Evolutionary conservation across 176 grass and related monocot genomes (phyloP).

Genomic region (Musa acuminata): DNA sequence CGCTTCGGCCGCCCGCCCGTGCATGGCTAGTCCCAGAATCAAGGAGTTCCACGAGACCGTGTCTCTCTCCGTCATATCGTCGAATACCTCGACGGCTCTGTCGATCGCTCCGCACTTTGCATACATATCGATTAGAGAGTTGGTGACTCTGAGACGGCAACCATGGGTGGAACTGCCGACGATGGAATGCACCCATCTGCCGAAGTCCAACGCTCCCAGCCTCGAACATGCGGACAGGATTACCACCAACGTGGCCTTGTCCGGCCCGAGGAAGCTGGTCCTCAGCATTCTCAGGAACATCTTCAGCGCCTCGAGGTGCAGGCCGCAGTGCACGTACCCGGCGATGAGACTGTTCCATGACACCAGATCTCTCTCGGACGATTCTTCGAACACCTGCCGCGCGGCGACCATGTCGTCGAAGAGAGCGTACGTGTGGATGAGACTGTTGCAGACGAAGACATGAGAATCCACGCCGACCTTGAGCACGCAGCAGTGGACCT

Average conservation of each 20-base stretch:
- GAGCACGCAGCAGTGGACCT: constrained; percentile 23
- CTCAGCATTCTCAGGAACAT: constrained; percentile 6
- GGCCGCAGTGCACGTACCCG: constrained; percentile 9
- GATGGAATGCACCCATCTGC: constrained; percentile 20
- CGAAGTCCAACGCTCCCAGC: constrained; percentile 20
- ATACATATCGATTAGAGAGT: constrained; percentile 28
- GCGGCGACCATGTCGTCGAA: background rate
- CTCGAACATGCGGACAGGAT: constrained; percentile 14
- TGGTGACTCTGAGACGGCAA: background rate
- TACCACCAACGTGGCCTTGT: constrained; percentile 14
- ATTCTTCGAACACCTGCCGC: constrained; percentile 7
- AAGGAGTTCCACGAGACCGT: constrained; percentile 23
- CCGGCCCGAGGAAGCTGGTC: background rate
- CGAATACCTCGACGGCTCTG: constrained; percentile 6
- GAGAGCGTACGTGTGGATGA: constrained; percentile 10
- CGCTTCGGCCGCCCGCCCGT: constrained; percentile 13
- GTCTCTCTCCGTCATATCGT: constrained; percentile 12
- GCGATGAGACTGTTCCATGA: constrained; percentile 16
- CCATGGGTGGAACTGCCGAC: background rate
- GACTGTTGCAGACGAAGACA: constrained; percentile 19
- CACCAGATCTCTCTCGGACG: constrained; percentile 1
- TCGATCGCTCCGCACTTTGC: constrained; percentile 18
- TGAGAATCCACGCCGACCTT: constrained; percentile 23
- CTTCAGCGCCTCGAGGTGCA: background rate
- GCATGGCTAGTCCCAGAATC: constrained; percentile 22